Base-by-base conservation (phyloP, 805 yeast species). In the Lipomyces kockii region DNA sequence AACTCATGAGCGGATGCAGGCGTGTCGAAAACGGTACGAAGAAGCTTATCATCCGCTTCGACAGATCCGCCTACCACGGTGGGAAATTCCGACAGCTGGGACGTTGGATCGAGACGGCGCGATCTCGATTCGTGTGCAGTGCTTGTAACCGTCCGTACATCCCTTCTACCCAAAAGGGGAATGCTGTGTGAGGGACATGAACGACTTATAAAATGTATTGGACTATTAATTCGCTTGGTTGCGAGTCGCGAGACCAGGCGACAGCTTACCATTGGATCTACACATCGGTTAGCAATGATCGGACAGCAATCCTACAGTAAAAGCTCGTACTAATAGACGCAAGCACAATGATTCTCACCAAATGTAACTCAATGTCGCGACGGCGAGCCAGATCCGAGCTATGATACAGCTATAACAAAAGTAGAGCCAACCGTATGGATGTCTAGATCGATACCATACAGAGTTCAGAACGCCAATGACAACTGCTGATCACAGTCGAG, bases 21-120 rank as follows among this genome's bases (percentile, higher is more conserved):
- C 32, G 66, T 56, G 29, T 73, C 75, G 54, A 73, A 73, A 3
- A 74, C 68, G 8, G 65, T 68, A n/a, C 74, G 70, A 29, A 73
- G 63, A n/a, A 70, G 63, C n/a, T 56, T 58, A 55, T 73, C 75
- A 8, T 73, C 72, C 20, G 51, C 64, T 25, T 43, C 58, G 8
- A 62, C 60, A 3, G 59, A 46, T 22, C 54, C 60, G 34, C 55
- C 55, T 11, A 29, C 14, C 4, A 52, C 34, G 11, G 34, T 52
- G 55, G 55, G 55, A 8, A 17, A 43, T 7, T n/a, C 25, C 22
- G 49, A 43, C 49, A 43, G 22, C 49, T 43, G 49, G 49, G 49
- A 43, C 11, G 49, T n/a, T 43, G 22, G 49, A 43, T 43, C 5
- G 3, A 43, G 49, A 43, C n/a, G 11, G n/a, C 49, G 20, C 22